These are phyloP conservation scores for Fusarium mundagurra DNA, from an alignment of 2,329 filamentous ascomycete species.

Conservation along the genomic window DNA sequence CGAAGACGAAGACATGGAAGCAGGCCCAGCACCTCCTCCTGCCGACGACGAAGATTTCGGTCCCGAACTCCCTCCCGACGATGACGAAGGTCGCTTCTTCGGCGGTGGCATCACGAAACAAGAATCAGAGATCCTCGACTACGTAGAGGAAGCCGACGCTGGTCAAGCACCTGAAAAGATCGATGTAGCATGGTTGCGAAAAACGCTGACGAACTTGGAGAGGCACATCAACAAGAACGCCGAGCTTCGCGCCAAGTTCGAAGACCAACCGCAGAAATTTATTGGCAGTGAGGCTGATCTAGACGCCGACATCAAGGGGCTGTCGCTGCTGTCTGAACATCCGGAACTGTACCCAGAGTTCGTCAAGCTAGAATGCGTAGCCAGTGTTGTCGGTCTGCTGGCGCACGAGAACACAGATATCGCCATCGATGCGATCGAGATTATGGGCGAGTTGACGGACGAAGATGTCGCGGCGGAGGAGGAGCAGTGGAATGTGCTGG, in stretches of 20 bases:
- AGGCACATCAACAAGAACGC: conserved; percentile 91
- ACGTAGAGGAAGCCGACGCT: conserved; percentile 69
- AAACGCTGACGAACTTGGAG: conserved; percentile 84
- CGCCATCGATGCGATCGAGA: conserved; percentile 88
- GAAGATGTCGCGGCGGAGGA: conserved; percentile 88
- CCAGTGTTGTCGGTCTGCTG: conserved; percentile 80
- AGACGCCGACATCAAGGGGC: conserved; percentile 84
- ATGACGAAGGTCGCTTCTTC: conserved; percentile 94
- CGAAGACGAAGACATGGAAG: conserved; percentile 63
- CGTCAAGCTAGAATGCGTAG: conserved; percentile 76
- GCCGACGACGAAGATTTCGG: conserved; percentile 62
- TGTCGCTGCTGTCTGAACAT: conserved; percentile 89
- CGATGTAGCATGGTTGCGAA: conserved; percentile 84
- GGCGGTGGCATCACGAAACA: conserved; percentile 87
- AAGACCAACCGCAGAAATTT: conserved; percentile 82
- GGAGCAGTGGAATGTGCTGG: conserved; percentile 81
- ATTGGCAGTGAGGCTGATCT: conserved; percentile 89
- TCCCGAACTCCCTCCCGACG: conserved; percentile 57
- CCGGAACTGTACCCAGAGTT: conserved; percentile 85
- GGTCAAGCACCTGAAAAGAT: conserved; percentile 73
- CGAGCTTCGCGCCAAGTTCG: conserved; percentile 86
- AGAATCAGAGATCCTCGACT: conserved; percentile 87
- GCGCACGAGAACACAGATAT: conserved; percentile 98
- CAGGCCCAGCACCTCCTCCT: conserved; percentile 58
- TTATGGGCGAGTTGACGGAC: conserved; percentile 90